Conservation (phyloP, 2,329 filamentous ascomycete genomes). For the Plenodomus lindquistii region DNA sequence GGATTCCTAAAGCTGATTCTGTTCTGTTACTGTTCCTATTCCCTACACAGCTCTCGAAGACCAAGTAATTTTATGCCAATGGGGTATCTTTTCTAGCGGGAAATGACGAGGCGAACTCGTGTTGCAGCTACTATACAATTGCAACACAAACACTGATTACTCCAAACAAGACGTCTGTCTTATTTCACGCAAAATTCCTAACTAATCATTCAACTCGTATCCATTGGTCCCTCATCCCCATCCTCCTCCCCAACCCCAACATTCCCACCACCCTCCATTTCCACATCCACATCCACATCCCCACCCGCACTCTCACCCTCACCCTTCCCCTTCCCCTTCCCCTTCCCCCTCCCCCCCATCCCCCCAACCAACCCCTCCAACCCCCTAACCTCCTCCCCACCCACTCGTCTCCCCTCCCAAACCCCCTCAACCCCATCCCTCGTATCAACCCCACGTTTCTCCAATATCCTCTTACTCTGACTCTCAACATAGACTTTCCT, state of each 20-base stretch:
- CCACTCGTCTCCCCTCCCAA: constrained; percentile 28
- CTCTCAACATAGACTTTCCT: constrained; percentile 82
- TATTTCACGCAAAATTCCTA: too few relatives aligned
- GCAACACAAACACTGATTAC: too few relatives aligned
- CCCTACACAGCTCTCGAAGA: too few relatives aligned
- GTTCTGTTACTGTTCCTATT: too few relatives aligned
- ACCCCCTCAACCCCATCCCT: constrained; percentile 40
- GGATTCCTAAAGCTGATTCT: too few relatives aligned
- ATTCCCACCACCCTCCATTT: background rate
- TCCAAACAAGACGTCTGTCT: too few relatives aligned
- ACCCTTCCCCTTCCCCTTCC: too few relatives aligned
- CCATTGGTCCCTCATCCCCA: background rate
- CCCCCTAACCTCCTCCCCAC: constrained; percentile 34
- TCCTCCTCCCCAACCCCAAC: background rate
- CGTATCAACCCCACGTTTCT: constrained; percentile 69
- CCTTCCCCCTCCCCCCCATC: constrained; percentile 9
- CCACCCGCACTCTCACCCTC: constrained; percentile 4
- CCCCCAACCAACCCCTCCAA: constrained; percentile 33
- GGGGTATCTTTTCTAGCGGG: too few relatives aligned
- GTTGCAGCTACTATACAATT: too few relatives aligned
- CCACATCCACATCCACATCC: background rate
- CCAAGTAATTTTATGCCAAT: too few relatives aligned
- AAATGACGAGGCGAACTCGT: too few relatives aligned
- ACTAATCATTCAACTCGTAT: background rate
- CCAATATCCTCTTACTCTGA: constrained; percentile 75